Evolutionary conservation across 2,329 filamentous ascomycete genomes (phyloP).

Genomic region (Fragosphaeria purpurea): DNA sequence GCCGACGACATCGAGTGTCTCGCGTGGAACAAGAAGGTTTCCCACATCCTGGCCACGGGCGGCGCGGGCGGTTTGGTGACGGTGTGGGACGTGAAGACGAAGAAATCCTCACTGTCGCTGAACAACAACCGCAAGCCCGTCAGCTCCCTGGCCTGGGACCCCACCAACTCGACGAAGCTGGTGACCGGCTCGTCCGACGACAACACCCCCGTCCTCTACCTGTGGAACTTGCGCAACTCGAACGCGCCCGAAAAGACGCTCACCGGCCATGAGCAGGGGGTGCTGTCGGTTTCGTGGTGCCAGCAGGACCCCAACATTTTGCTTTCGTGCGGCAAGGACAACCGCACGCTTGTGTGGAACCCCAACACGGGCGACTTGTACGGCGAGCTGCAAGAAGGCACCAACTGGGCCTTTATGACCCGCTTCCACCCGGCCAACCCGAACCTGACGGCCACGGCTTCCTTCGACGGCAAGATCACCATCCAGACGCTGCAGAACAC

Average conservation of each 20-base stretch:
- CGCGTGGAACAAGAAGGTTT: constrained; percentile 97
- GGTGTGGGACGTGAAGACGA: constrained; percentile 96
- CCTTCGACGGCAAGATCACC: constrained; percentile 93
- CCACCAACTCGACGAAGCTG: constrained; percentile 86
- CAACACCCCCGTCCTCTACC: constrained; percentile 72
- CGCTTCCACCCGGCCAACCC: constrained; percentile 91
- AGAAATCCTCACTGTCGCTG: constrained; percentile 91
- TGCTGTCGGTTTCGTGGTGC: constrained; percentile 94
- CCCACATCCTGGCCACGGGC: constrained; percentile 91
- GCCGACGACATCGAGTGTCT: constrained; percentile 93
- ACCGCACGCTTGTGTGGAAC: constrained; percentile 92
- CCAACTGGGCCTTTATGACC: constrained; percentile 98
- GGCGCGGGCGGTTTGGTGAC: constrained; percentile 91
- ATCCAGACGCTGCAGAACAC: constrained; percentile 93
- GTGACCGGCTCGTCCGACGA: constrained; percentile 88
- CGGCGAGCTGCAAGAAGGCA: constrained; percentile 91
- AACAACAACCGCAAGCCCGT: constrained; percentile 94
- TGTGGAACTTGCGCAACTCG: constrained; percentile 95
- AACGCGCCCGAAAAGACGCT: constrained; percentile 86
- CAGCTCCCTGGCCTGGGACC: constrained; percentile 95
- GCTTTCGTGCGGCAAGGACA: constrained; percentile 92
- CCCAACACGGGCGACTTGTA: constrained; percentile 78
- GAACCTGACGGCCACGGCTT: constrained; percentile 83
- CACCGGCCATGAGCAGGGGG: constrained; percentile 86
- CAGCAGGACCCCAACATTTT: constrained; percentile 79